Evolutionary conservation across 2,329 filamentous ascomycete species (phyloP).

Genomic region (Aspergillus novoparasiticus): DNA sequence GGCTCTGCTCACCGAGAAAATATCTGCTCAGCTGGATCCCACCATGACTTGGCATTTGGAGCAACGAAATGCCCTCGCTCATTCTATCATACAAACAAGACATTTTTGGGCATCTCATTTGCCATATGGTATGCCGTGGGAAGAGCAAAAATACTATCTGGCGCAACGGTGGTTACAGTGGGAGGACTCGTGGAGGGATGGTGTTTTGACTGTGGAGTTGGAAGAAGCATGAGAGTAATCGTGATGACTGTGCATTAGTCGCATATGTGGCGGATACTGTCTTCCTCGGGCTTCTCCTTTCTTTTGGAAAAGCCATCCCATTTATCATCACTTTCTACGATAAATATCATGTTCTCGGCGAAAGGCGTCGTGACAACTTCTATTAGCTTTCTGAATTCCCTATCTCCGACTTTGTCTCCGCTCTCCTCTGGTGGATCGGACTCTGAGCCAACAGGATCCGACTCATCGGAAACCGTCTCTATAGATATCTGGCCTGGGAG

Average conservation of each 20-base stretch:
- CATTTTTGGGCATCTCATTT: neutral
- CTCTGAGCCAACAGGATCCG: too few relatives aligned
- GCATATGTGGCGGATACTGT: too few relatives aligned
- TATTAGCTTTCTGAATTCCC: too few relatives aligned
- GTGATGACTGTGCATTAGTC: neutral
- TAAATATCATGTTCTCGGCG: too few relatives aligned
- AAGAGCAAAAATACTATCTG: neutral
- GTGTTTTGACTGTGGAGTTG: neutral
- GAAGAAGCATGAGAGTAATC: neutral
- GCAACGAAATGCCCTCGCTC: neutral
- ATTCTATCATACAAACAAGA: conserved; percentile 1
- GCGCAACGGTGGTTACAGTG: neutral
- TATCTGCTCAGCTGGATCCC: neutral
- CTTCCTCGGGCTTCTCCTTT: too few relatives aligned
- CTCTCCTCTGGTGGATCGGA: too few relatives aligned
- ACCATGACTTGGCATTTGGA: conserved; percentile 6
- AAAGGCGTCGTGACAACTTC: too few relatives aligned
- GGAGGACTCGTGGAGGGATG: conserved; percentile 5
- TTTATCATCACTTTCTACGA: too few relatives aligned
- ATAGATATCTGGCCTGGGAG: too few relatives aligned
- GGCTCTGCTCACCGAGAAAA: neutral
- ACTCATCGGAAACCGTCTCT: too few relatives aligned
- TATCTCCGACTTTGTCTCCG: too few relatives aligned
- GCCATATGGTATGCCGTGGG: neutral
- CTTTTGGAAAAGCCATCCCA: too few relatives aligned